phyloP scores from a whole-genome alignment of 192 early-diverging fungal genomes.

The Linnemannia schmuckeri region DNA sequence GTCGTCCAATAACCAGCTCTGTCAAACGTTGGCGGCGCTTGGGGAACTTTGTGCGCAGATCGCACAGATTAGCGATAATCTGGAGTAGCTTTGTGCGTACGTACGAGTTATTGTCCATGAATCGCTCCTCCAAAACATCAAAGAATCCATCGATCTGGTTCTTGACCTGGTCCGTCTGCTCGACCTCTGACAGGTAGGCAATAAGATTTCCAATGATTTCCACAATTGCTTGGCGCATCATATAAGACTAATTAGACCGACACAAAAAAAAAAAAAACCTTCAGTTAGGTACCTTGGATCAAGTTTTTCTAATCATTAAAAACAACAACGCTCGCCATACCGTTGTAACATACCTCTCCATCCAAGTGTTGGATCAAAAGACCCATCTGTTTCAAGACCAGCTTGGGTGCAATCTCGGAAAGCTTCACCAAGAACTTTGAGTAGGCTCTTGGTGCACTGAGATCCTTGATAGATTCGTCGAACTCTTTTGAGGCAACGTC shows the following conservation, averaged over 20 bases:
- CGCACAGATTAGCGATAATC: constrained; percentile 82
- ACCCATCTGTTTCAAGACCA: constrained; percentile 91
- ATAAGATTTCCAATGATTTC: constrained; percentile 93
- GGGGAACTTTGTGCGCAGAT: constrained; percentile 77
- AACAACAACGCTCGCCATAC: background rate
- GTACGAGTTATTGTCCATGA: constrained; percentile 90
- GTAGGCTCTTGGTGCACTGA: constrained; percentile 84
- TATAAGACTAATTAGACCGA: constrained; percentile 74
- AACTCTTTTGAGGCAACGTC: constrained; percentile 66
- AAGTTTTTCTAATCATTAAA: background rate
- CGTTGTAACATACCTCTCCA: constrained; percentile 75
- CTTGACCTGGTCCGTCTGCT: constrained; percentile 75
- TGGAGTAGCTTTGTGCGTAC: constrained; percentile 92
- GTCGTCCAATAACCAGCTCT: constrained; percentile 76
- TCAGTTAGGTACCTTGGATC: background rate
- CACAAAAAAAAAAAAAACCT: background rate
- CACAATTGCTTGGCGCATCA: constrained; percentile 87
- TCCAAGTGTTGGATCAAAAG: constrained; percentile 88
- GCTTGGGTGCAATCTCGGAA: constrained; percentile 85
- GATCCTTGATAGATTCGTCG: constrained; percentile 74
- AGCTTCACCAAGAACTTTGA: constrained; percentile 86
- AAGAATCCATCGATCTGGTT: constrained; percentile 88
- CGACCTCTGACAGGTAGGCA: constrained; percentile 75
- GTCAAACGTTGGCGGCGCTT: constrained; percentile 80
- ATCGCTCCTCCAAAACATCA: constrained; percentile 92